Evolutionary conservation across 495 filamentous ascomycete species (phyloP).

Genomic region (Aspergillus campestris): DNA sequence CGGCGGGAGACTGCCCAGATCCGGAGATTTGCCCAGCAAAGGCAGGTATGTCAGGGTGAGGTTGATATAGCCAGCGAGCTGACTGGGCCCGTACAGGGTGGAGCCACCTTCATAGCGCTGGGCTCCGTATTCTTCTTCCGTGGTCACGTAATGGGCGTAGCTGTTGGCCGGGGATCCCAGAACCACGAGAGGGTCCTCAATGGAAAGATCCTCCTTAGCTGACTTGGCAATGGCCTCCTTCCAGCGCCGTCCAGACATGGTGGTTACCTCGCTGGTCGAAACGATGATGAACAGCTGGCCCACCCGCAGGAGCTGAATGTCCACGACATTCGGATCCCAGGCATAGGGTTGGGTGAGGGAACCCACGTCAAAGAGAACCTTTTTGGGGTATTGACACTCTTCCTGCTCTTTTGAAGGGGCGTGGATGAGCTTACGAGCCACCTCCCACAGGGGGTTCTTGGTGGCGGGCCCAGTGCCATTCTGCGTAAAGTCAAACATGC

Average conservation of each 20-base stretch:
- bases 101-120: slow-evolving; percentile 96
- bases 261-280: slow-evolving; percentile 84
- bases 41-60: slow-evolving; percentile 64
- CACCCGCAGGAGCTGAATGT: slow-evolving; percentile 81
- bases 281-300: slow-evolving; percentile 85
- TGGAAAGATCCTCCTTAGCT: slow-evolving; percentile 36
- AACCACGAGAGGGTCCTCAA: slow-evolving; percentile 61
- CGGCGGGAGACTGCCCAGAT: slow-evolving; percentile 38
- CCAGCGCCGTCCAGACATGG: slow-evolving; percentile 93
- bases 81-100: slow-evolving; percentile 90
- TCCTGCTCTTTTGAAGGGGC: slow-evolving; percentile 62
- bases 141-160: slow-evolving; percentile 94
- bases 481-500: slow-evolving; percentile 91
- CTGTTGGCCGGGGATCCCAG: slow-evolving; percentile 91
- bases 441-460: slow-evolving; percentile 68
- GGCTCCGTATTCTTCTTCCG: slow-evolving; percentile 80
- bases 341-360: slow-evolving; percentile 70
- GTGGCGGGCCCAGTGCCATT: slow-evolving; percentile 67
- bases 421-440: slow-evolving; percentile 66
- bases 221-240: slow-evolving; percentile 64
- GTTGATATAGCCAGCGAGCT: slow-evolving; percentile 84
- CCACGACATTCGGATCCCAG: slow-evolving; percentile 91
- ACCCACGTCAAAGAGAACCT: slow-evolving; percentile 84
- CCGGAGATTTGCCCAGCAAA: slow-evolving; percentile 45
- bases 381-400: slow-evolving; percentile 75